These are phyloP conservation scores for Phytophthora crassamura DNA, from an alignment of 352 stramenopile species.

Conservation along the genomic window DNA sequence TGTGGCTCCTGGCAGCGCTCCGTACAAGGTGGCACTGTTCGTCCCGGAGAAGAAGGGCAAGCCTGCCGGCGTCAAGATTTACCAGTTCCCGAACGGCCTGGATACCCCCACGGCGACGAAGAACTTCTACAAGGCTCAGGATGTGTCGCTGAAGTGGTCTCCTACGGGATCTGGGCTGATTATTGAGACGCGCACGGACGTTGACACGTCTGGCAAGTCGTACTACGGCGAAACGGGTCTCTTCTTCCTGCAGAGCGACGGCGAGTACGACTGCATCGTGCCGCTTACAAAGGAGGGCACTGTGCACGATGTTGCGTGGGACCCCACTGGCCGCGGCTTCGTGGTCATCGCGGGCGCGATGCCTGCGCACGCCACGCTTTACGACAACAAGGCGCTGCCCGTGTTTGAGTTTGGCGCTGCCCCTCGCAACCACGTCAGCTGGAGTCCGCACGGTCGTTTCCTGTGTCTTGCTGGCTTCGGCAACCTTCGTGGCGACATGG, in stretches of 20 bases:
- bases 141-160: constrained; percentile 92
- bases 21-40: constrained; percentile 89
- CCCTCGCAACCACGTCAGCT: constrained; percentile 96
- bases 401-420: constrained; percentile 97
- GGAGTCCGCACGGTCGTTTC: constrained; percentile 96
- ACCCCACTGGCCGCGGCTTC: constrained; percentile 92
- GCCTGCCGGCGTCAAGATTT: constrained; percentile 86
- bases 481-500: constrained; percentile 97
- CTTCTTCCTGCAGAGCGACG: constrained; percentile 95
- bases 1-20: constrained; percentile 74
- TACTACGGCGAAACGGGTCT: constrained; percentile 98
- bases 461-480: constrained; percentile 96
- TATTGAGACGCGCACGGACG: constrained; percentile 92
- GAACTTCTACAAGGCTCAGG: constrained; percentile 92
- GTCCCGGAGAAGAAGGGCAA: constrained; percentile 92
- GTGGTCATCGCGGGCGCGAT: constrained; percentile 95
- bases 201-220: constrained; percentile 93
- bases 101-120: constrained; percentile 79
- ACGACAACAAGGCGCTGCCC: constrained; percentile 95
- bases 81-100: constrained; percentile 73
- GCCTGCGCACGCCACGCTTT: constrained; percentile 95
- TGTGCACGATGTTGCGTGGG: constrained; percentile 96
- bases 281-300: constrained; percentile 90
- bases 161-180: constrained; percentile 86
- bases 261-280: constrained; percentile 92